phyloP scores from a whole-genome alignment of 1,284 basidiomycete genomes.

The Moesziomyces sp. region DNA sequence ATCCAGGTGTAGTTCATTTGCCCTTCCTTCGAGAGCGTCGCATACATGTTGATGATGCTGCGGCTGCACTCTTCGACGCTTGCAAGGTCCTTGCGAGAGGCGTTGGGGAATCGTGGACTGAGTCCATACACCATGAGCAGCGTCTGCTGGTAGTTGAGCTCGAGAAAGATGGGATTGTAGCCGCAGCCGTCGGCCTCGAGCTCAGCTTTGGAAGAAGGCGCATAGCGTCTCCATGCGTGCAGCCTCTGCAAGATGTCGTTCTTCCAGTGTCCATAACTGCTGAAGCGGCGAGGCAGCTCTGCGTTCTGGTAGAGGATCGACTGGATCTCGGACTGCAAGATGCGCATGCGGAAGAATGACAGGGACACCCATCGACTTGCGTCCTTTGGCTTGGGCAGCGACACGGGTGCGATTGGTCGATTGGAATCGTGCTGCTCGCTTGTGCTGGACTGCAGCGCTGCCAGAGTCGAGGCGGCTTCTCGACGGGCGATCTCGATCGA shows the following conservation, averaged over 20 bases:
- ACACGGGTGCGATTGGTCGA: constrained; percentile 3
- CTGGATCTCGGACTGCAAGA: constrained; percentile 49
- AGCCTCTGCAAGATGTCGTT: constrained; percentile 42
- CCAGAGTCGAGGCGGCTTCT: constrained; percentile 46
- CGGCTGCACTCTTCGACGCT: constrained; percentile 48
- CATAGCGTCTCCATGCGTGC: constrained; percentile 43
- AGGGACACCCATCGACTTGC: constrained; percentile 49
- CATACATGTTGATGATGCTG: constrained; percentile 55
- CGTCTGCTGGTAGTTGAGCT: constrained; percentile 55
- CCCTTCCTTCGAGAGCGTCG: constrained; percentile 43
- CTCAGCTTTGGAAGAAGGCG: constrained; percentile 41
- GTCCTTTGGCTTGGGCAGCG: constrained; percentile 35
- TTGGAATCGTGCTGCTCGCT: constrained; percentile 12
- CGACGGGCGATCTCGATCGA: constrained; percentile 38
- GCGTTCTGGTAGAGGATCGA: constrained; percentile 46
- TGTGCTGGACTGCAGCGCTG: constrained; percentile 30
- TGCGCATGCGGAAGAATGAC: constrained; percentile 51
- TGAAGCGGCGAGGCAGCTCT: constrained; percentile 49
- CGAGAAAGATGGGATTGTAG: constrained; percentile 52
- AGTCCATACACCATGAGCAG: constrained; percentile 49
- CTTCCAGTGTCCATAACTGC: constrained; percentile 45
- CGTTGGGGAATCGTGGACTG: constrained; percentile 46
- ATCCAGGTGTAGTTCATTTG: constrained; percentile 55
- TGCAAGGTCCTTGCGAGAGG: constrained; percentile 42
- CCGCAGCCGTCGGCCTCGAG: constrained; percentile 43